Percentiles rank a stretch among this genome's conserved stretches.
phyloP scores from a whole-genome alignment of 169 alveolate species.

The Plasmodium billcollinsi region DNA sequence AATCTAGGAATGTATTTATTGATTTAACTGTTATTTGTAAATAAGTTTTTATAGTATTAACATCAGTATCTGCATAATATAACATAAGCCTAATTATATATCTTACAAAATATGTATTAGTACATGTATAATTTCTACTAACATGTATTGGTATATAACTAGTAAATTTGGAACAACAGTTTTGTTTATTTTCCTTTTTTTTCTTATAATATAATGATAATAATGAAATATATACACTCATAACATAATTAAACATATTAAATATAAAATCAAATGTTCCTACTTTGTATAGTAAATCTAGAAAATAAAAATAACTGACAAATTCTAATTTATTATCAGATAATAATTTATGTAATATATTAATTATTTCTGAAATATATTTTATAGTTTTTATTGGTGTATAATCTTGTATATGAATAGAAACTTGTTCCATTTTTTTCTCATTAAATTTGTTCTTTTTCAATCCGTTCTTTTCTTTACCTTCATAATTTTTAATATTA shows the following conservation, averaged over 20 bases:
- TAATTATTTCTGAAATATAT: slow-evolving; percentile 67
- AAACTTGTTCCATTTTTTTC: slow-evolving; percentile 17
- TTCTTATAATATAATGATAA: slow-evolving; percentile 53
- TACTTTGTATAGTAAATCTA: slow-evolving; percentile 69
- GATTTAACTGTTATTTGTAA: slow-evolving; percentile 57
- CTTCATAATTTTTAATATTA: not conserved
- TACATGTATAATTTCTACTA: slow-evolving; percentile 75
- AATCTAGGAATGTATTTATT: slow-evolving; percentile 58
- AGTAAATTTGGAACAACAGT: slow-evolving; percentile 5
- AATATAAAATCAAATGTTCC: slow-evolving; percentile 77
- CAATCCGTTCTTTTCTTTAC: not conserved
- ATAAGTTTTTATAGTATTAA: slow-evolving; percentile 30
- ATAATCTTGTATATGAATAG: slow-evolving; percentile 33
- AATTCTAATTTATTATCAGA: slow-evolving; percentile 65
- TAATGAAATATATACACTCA: slow-evolving; percentile 75
- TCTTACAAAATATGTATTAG: slow-evolving; percentile 71
- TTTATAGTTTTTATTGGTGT: slow-evolving; percentile 74
- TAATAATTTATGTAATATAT: slow-evolving; percentile 53
- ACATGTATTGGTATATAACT: slow-evolving; percentile 72
- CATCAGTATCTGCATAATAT: slow-evolving; percentile 21
- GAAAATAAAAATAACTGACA: slow-evolving; percentile 68
- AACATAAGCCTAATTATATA: slow-evolving; percentile 55
- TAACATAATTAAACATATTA: slow-evolving; percentile 76
- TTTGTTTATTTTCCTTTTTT: slow-evolving; percentile 44
- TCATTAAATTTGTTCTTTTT: not conserved